Percentiles rank a stretch among this genome's conserved stretches.
Evolutionary conservation across 768 basidiomycete genomes (phyloP).

Genomic region (Boletus pseudopeckii): DNA sequence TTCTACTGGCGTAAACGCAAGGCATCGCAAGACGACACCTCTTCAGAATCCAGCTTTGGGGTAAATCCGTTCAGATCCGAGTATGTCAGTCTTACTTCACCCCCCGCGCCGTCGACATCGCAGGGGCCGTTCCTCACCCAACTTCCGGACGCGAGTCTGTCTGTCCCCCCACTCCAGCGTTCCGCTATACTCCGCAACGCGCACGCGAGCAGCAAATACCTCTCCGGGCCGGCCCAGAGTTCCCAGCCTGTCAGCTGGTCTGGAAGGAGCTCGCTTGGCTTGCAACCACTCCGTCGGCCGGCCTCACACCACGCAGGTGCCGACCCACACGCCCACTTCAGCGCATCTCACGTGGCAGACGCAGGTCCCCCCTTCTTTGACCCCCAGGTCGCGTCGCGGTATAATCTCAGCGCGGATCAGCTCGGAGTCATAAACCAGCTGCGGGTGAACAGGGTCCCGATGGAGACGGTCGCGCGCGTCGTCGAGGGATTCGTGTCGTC

Average conservation of each 20-base stretch:
- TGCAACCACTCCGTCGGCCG: conserved; percentile 6
- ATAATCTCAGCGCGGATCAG: conserved; percentile 14
- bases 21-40: not conserved
- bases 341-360: not conserved
- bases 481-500: conserved; percentile 7
- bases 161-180: conserved; percentile 5
- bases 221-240: not conserved
- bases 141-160: not conserved
- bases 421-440: conserved; percentile 11
- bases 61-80: conserved; percentile 5
- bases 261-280: not conserved
- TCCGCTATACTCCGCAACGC: conserved; percentile 15
- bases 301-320: not conserved
- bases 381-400: not conserved
- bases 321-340: not conserved
- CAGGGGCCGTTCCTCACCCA: not conserved
- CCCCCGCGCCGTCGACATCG: not conserved
- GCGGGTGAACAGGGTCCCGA: conserved; percentile 5
- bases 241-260: not conserved
- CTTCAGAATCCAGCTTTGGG: not conserved
- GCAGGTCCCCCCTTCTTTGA: not conserved
- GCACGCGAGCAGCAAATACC: not conserved
- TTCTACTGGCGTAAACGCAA: conserved; percentile 9
- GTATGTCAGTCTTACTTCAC: not conserved
- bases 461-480: conserved; percentile 16